Conservation (phyloP, 1,284 basidiomycete genomes). For the Sanguinoderma infundibulare region DNA sequence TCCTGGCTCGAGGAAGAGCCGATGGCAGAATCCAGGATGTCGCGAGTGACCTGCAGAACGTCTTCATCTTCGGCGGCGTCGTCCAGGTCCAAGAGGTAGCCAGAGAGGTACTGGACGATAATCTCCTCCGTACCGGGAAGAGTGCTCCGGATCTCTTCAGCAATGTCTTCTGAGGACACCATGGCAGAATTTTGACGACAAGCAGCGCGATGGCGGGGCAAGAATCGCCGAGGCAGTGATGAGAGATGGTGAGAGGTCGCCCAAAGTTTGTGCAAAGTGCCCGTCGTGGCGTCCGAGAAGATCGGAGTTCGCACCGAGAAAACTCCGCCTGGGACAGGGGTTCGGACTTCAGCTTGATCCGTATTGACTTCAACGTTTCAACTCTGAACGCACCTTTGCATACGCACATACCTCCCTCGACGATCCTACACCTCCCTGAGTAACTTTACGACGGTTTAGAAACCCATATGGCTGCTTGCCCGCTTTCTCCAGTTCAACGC, state of each 20-base stretch:
- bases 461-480: no score
- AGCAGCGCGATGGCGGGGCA: background rate
- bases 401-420: no score
- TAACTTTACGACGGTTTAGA: no score
- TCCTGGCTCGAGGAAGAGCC: slow-evolving; percentile 33
- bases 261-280: background rate
- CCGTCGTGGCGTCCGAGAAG: background rate
- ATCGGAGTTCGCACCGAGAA: no score
- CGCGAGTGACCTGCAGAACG: slow-evolving; percentile 77
- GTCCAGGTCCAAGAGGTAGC: slow-evolving; percentile 91
- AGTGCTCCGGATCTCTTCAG: slow-evolving; percentile 76
- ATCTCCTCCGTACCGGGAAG: slow-evolving; percentile 94
- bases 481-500: background rate
- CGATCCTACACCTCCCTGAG: no score
- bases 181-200: slow-evolving; percentile 10
- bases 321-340: no score
- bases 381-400: no score
- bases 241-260: background rate
- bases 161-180: slow-evolving; percentile 55
- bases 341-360: no score
- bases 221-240: background rate
- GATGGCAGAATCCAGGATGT: slow-evolving; percentile 74
- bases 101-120: slow-evolving; percentile 91
- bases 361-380: no score
- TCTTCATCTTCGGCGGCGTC: slow-evolving; percentile 94